Base-by-base conservation (phyloP, 2,329 filamentous ascomycete species). In the Mycosphaerella sp. region DNA sequence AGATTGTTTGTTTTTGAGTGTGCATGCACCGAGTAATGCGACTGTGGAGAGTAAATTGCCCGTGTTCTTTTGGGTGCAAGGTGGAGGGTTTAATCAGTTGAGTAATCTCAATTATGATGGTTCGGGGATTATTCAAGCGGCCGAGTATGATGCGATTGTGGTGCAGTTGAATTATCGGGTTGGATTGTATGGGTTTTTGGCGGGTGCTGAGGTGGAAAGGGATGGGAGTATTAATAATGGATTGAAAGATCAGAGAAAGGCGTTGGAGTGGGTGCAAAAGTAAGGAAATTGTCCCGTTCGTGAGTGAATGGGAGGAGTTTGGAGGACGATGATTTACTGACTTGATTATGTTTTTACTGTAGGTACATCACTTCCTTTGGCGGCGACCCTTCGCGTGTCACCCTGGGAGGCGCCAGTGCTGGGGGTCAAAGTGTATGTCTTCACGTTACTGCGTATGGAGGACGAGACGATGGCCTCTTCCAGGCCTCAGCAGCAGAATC, bases 161-260 rank as follows among this genome's bases (percentile, higher is more conserved):
- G 84, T 91, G 1, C 84, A 77, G 8, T 79, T 88, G 70, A 90
- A 89, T 70, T 90, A 91, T 66, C 82, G 87, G 4, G 85, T 91
- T 9, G 86, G 86, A 0, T 78, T 80, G 0, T 89, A 83, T 60
- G 87, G 87, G 0, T 91, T 90, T 65, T 74, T 91, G 10, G 80
- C 81, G 1, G 75, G 81, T 52, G 71, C 78, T 12, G 78, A 85
- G 61, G 42, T 59, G 2, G 60, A 71, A 32, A 63, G 64, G 59
- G 60, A 70, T 4, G 78, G 80, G 2, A 79, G 77, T 54, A 66
- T 83, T 36, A 90, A 90, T 67, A 83, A 83, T 61, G 87, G 87
- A 1, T 72, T 90, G 1, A 78, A 79, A 34, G 86, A 90, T 66
- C 85, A 89, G 68, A 74, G 83, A 49, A 84, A 85, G 64, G 83